These are phyloP conservation scores for Xylaria sp. DNA, from an alignment of 495 filamentous ascomycete genomes.

Conservation along the genomic window DNA sequence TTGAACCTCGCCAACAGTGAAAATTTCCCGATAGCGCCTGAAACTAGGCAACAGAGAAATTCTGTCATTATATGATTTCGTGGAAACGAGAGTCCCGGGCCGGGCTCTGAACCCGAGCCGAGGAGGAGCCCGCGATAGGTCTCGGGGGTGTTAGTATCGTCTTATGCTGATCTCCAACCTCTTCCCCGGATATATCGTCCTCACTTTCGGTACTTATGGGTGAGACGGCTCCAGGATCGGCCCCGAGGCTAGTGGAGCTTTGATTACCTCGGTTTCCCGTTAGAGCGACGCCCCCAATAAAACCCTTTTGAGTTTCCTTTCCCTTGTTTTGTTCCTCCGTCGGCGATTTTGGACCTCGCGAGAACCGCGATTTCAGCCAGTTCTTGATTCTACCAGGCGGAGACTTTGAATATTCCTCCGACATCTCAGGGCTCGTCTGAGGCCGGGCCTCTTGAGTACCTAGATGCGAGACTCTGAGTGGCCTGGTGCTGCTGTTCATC, in stretches of 20 bases:
- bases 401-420: conserved; percentile 24
- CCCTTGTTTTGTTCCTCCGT: conserved; percentile 45
- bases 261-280: conserved; percentile 42
- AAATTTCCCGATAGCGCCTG: background rate
- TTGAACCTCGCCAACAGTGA: background rate
- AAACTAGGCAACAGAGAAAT: background rate
- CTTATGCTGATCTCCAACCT: conserved; percentile 36
- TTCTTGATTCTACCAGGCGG: conserved; percentile 57
- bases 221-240: conserved; percentile 11
- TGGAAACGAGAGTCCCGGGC: conserved; percentile 50
- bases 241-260: conserved; percentile 41
- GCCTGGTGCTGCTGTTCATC: conserved; percentile 31
- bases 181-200: conserved; percentile 23
- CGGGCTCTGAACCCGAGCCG: conserved; percentile 47
- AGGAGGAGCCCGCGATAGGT: conserved; percentile 31
- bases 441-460: conserved; percentile 33
- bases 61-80: conserved; percentile 40
- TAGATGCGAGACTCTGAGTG: conserved; percentile 25
- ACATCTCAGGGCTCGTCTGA: conserved; percentile 15
- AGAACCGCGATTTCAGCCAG: conserved; percentile 67
- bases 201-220: conserved; percentile 30
- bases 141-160: conserved; percentile 29
- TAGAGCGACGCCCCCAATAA: conserved; percentile 57
- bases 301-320: conserved; percentile 44
- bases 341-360: conserved; percentile 42